Conservation (phyloP, 768 basidiomycete genomes). For the Fistulinella prunicolor region DNA sequence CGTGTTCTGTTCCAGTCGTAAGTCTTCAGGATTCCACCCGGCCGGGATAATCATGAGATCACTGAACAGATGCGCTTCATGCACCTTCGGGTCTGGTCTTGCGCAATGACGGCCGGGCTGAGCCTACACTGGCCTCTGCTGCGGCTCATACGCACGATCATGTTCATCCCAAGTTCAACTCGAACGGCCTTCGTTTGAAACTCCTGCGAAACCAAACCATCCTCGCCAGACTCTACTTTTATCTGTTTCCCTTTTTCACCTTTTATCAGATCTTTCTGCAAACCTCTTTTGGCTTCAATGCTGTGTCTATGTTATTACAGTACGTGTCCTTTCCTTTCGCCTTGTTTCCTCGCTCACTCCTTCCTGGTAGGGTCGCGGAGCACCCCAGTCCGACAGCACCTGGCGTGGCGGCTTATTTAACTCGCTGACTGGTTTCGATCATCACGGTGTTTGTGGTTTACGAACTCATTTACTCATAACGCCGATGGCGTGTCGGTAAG, state of each 20-base stretch:
- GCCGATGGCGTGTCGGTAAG: conserved; percentile 80
- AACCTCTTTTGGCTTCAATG: conserved; percentile 87
- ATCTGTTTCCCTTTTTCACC: conserved; percentile 63
- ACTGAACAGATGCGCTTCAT: too few relatives aligned
- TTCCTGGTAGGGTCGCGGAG: conserved; percentile 58
- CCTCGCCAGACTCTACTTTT: conserved; percentile 59
- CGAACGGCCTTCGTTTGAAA: too few relatives aligned
- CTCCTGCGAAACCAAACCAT: conserved; percentile 57
- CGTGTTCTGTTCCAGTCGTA: too few relatives aligned
- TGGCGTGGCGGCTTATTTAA: conserved; percentile 78
- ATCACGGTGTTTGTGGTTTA: conserved; percentile 72
- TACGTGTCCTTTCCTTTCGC: conserved; percentile 41
- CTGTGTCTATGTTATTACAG: conserved; percentile 80
- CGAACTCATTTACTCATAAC: conserved; percentile 67
- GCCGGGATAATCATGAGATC: too few relatives aligned
- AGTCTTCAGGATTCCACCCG: too few relatives aligned
- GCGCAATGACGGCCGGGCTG: too few relatives aligned
- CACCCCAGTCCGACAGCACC: conserved; percentile 67
- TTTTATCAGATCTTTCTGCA: conserved; percentile 74
- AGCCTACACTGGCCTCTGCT: too few relatives aligned
- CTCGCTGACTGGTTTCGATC: conserved; percentile 76
- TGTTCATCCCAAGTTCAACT: too few relatives aligned
- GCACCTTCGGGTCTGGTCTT: too few relatives aligned
- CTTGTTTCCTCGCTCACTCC: conserved; percentile 12
- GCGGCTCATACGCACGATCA: too few relatives aligned